Percentiles rank a stretch among this genome's conserved stretches.
Evolutionary conservation across 2,329 filamentous ascomycete species (phyloP).

Genomic region (Neonectria magnoliae): DNA sequence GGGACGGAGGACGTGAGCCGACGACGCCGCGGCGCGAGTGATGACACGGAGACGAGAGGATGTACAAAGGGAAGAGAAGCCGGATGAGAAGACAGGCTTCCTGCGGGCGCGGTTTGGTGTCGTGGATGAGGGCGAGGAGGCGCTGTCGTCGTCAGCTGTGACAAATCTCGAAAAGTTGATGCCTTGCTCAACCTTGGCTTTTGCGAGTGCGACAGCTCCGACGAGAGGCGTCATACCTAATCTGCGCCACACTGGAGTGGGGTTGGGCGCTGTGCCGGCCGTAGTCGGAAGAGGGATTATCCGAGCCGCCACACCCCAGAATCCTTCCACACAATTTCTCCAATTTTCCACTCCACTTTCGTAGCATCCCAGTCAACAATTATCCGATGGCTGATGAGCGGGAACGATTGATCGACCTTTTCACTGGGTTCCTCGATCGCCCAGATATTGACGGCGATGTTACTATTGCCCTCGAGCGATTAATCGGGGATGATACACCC

Average conservation of each 20-base stretch:
- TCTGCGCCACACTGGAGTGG: neutral
- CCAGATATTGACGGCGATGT: too few relatives aligned
- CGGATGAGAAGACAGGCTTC: neutral
- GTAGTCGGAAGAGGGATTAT: neutral
- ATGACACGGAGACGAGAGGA: conserved; percentile 10
- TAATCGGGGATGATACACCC: too few relatives aligned
- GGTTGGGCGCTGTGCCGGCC: neutral
- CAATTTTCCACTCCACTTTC: too few relatives aligned
- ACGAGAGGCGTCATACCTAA: conserved; percentile 35
- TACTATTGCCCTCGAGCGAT: too few relatives aligned
- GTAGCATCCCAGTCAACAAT: too few relatives aligned
- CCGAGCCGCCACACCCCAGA: neutral
- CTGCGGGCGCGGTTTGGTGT: neutral
- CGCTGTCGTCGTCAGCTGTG: conserved; percentile 42
- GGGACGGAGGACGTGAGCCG: conserved; percentile 36
- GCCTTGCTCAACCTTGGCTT: conserved; percentile 21
- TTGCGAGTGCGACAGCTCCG: conserved; percentile 35
- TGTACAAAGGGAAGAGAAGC: neutral
- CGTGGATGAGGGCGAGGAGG: conserved; percentile 14
- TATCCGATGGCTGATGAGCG: too few relatives aligned
- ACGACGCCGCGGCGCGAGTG: conserved; percentile 34
- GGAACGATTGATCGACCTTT: too few relatives aligned
- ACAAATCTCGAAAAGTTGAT: conserved; percentile 32
- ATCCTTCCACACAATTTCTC: too few relatives aligned
- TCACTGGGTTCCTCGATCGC: too few relatives aligned